Evolutionary conservation across 345 rosid genomes (phyloP), one percentile per base, ranked within the genome.

Genomic region (Anacardium occidentale): DNA sequence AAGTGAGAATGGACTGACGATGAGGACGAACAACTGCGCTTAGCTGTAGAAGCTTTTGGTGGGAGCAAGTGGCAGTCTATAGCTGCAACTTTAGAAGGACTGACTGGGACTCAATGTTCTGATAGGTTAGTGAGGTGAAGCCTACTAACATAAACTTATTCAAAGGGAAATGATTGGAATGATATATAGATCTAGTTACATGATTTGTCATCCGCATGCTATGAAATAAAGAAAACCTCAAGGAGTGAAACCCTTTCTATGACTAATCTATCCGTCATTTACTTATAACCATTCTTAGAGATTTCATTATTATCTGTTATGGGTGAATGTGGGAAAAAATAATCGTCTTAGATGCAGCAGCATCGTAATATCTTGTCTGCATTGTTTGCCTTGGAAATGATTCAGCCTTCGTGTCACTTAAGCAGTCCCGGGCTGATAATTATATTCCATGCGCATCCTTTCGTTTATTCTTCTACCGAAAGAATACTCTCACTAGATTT

Each of bases 71-170:
- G 98, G 98, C 99, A 95, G 79, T 68, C 86, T 71, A 91, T 92
- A 54, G 99, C 99, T 56, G 85, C 87, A 44, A 56, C 79, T 71
- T 80, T 92, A 75, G 79, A 79, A 75, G 91, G 91, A 68, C 83
- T 97, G 66, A 78, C 92, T 62, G 99, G 99, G 69, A 48, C 91
- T 40, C 98, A 95, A 72, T 92, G 99, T 85, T 89, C 99, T 71
- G 88, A 91, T 47, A 83, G 97, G 98, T 91, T 67, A 85, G 92
- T 84, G n/a, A n/a, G n/a, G n/a, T n/a, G n/a, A n/a, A n/a, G n/a
- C n/a, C n/a, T n/a, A n/a, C n/a, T n/a, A n/a, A n/a, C n/a, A n/a
- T n/a, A n/a, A n/a, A n/a, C n/a, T 53, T 61, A 45, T 75, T 61
- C 55, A 45, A 42, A 65, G 58, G 68, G 24, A 17, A 61, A 62